Conservation (phyloP, 805 yeast genomes). For the Yamadazyma laniorum region DNA sequence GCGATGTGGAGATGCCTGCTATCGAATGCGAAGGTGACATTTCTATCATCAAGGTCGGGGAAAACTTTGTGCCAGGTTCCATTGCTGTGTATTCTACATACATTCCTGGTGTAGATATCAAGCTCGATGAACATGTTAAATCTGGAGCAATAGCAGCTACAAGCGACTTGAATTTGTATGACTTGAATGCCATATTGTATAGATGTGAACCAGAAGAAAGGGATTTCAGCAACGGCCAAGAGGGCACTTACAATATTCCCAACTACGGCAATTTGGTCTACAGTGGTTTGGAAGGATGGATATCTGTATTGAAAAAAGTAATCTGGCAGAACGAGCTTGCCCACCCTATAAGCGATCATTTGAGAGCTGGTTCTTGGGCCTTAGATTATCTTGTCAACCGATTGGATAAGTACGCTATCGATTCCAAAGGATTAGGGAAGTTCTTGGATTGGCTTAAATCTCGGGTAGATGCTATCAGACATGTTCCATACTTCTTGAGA, state of each 20-base stretch:
- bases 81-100: slow-evolving; percentile 78
- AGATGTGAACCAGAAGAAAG: slow-evolving; percentile 85
- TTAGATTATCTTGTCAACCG: slow-evolving; percentile 70
- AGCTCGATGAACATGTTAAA: slow-evolving; percentile 64
- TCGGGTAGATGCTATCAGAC: slow-evolving; percentile 60
- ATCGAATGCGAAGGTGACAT: slow-evolving; percentile 46
- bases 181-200: slow-evolving; percentile 73
- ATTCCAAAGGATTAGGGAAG: slow-evolving; percentile 47
- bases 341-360: slow-evolving; percentile 77
- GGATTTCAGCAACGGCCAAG: slow-evolving; percentile 68
- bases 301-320: slow-evolving; percentile 59
- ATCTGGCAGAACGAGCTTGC: slow-evolving; percentile 74
- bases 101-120: slow-evolving; percentile 62
- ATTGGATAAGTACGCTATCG: slow-evolving; percentile 49
- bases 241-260: slow-evolving; percentile 77
- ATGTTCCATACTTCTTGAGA: slow-evolving; percentile 72
- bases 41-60: slow-evolving; percentile 58
- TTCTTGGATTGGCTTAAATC: slow-evolving; percentile 68
- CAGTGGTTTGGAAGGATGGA: slow-evolving; percentile 95
- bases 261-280: slow-evolving; percentile 69
- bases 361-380: slow-evolving; percentile 88
- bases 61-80: slow-evolving; percentile 80
- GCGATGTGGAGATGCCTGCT: slow-evolving; percentile 48
- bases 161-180: slow-evolving; percentile 54
- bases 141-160: slow-evolving; percentile 79